Evolutionary conservation across 345 rosid species (phyloP).

Genomic region (Populus alba): DNA sequence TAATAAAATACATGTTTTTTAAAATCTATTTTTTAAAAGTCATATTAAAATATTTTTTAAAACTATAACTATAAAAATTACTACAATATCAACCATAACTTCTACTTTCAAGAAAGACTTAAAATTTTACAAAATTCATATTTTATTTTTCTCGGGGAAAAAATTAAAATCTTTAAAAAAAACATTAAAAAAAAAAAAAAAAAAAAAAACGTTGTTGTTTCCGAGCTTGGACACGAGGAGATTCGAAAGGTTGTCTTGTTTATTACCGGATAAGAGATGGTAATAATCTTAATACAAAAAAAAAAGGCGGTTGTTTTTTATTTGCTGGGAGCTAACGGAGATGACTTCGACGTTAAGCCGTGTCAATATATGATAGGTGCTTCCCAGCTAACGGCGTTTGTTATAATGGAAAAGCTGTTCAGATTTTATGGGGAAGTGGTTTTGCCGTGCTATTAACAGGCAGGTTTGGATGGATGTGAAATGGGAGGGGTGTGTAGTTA

Average conservation of each 20-base stretch:
- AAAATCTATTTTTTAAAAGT: no score
- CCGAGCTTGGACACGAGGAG: no score
- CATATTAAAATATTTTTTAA: no score
- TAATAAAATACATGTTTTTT: no score
- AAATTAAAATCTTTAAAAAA: no score
- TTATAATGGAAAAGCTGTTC: conserved; percentile 48
- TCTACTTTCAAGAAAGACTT: no score
- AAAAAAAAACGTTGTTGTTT: no score
- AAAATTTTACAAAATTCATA: no score
- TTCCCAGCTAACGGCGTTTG: conserved; percentile 40
- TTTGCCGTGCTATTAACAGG: conserved; percentile 76
- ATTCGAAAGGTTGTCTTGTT: neutral
- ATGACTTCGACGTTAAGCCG: conserved; percentile 13
- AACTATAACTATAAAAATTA: no score
- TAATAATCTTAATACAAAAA: conserved; percentile 5
- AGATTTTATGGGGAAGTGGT: conserved; percentile 60
- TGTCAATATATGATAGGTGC: conserved; percentile 16
- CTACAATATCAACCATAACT: no score
- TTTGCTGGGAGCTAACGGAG: conserved; percentile 33
- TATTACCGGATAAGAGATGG: neutral
- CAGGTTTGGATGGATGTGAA: conserved; percentile 50
- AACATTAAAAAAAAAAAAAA: neutral
- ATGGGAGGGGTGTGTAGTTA: conserved; percentile 8
- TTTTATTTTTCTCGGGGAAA: no score
- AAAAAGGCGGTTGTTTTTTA: conserved; percentile 39